Percentiles rank a stretch among this genome's conserved stretches.
These are phyloP conservation scores for Anisodus acutangulus DNA, from an alignment of 257 asterid genomes.

Conservation along the genomic window DNA sequence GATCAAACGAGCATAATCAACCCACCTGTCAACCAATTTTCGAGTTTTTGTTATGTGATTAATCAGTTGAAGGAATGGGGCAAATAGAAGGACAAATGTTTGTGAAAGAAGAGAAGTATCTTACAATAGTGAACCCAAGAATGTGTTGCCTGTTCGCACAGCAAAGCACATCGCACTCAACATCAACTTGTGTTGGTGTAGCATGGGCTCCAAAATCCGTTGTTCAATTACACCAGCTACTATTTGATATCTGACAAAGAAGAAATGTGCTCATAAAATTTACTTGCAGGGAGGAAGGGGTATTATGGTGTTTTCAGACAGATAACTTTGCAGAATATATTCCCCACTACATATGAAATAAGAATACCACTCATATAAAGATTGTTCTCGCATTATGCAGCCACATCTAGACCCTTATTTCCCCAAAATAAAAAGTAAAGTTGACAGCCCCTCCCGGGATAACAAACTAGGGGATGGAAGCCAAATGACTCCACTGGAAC, in stretches of 20 bases:
- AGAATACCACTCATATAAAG: neutral
- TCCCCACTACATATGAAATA: neutral
- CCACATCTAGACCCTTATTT: neutral
- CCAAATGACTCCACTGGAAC: conserved; percentile 18
- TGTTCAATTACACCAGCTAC: conserved; percentile 92
- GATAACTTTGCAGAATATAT: neutral
- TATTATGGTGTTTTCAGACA: neutral
- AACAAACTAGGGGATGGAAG: neutral
- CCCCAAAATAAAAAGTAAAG: neutral
- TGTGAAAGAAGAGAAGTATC: conserved; percentile 38
- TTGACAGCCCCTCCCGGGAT: neutral
- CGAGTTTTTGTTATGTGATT: conserved; percentile 4
- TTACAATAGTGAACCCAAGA: conserved; percentile 82
- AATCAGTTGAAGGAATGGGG: neutral
- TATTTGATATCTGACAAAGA: conserved; percentile 74
- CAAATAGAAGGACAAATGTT: neutral
- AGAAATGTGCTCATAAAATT: neutral
- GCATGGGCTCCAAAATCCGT: conserved; percentile 75
- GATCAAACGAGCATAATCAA: conserved; percentile 82
- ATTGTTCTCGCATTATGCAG: neutral
- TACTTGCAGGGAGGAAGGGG: neutral
- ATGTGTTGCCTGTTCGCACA: conserved; percentile 94
- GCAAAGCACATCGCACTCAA: conserved; percentile 89
- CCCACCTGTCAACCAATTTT: conserved; percentile 73
- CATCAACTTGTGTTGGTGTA: conserved; percentile 76